These are phyloP conservation scores for Chenopodium suecicum DNA, from an alignment of 148 eudicot species.

Conservation along the genomic window DNA sequence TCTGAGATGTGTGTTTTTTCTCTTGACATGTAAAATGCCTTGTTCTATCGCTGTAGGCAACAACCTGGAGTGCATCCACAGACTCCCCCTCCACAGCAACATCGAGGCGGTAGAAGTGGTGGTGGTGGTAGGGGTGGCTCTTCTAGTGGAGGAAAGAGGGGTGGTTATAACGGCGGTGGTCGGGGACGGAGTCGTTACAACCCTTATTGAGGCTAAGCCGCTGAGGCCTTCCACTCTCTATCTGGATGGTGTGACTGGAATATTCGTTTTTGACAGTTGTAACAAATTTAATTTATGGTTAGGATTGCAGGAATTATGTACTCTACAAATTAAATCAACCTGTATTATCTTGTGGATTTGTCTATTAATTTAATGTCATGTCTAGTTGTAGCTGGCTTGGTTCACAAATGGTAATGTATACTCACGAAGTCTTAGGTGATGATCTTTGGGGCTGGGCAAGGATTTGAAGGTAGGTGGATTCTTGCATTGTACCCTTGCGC, in stretches of 20 bases:
- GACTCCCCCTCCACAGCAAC: conserved; percentile 51
- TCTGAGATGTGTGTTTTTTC: neutral
- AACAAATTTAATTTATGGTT: neutral
- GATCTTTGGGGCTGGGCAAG: too few species aligned
- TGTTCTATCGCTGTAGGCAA: conserved; percentile 52
- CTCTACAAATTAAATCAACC: neutral
- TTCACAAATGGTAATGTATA: neutral
- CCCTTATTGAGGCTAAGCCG: conserved; percentile 49
- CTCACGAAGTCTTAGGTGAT: too few species aligned
- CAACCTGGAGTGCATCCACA: conserved; percentile 70
- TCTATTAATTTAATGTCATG: conserved; percentile 10
- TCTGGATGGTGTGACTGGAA: conserved; percentile 1
- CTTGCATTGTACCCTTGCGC: neutral
- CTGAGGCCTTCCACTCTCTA: neutral
- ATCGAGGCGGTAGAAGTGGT: conserved; percentile 51
- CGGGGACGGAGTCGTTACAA: conserved; percentile 74
- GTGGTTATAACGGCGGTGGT: conserved; percentile 46
- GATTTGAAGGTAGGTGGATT: too few species aligned
- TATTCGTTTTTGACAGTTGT: neutral
- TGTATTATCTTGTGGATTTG: conserved; percentile 9
- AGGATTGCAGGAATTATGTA: neutral
- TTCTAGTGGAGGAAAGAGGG: conserved; percentile 59
- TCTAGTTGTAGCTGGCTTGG: neutral
- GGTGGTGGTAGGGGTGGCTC: conserved; percentile 47
- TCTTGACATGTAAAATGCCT: neutral